phyloP scores from a whole-genome alignment of 176 grass and related monocot species.

The Panicum miliaceum region DNA sequence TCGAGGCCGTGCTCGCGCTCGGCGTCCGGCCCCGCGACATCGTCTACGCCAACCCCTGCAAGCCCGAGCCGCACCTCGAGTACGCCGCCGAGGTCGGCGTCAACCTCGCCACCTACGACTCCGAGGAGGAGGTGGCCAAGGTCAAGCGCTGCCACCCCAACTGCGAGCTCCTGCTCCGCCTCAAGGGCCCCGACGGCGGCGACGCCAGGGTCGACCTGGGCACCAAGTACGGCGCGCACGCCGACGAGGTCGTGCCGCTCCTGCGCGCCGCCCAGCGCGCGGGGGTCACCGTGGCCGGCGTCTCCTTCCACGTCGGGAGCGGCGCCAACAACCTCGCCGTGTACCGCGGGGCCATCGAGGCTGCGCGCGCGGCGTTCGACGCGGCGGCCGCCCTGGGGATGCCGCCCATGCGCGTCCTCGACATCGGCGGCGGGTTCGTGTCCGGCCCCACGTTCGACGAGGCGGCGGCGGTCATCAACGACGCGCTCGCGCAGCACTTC shows the following conservation, averaged over 20 bases:
- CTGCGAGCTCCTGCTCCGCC: conserved; percentile 49
- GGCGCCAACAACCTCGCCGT: conserved; percentile 24
- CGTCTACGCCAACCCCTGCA: conserved; percentile 58
- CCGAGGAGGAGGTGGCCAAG: conserved; percentile 48
- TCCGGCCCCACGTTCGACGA: conserved; percentile 34
- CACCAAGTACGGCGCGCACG: conserved; percentile 44
- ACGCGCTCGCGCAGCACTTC: conserved; percentile 27
- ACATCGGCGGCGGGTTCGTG: conserved; percentile 49
- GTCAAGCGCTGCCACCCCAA: conserved; percentile 35
- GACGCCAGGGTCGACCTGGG: conserved; percentile 37
- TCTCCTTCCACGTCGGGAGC: conserved; percentile 61
- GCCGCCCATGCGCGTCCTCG: conserved; percentile 50
- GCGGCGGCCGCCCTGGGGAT: conserved; percentile 27
- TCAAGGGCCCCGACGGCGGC: conserved; percentile 47
- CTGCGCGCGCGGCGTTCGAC: conserved; percentile 41
- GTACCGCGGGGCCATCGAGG: conserved; percentile 35
- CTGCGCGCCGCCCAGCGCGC: conserved; percentile 35
- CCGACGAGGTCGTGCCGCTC: conserved; percentile 44
- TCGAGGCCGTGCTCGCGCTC: conserved; percentile 40
- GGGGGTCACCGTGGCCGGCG: conserved; percentile 20
- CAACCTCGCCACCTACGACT: conserved; percentile 52
- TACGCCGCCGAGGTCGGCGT: conserved; percentile 41
- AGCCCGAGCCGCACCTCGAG: conserved; percentile 50
- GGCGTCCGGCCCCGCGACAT: conserved; percentile 23
- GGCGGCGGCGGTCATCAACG: conserved; percentile 19